Evolutionary conservation across 1,284 basidiomycete species (phyloP).

Genomic region (Melampsora americana): DNA sequence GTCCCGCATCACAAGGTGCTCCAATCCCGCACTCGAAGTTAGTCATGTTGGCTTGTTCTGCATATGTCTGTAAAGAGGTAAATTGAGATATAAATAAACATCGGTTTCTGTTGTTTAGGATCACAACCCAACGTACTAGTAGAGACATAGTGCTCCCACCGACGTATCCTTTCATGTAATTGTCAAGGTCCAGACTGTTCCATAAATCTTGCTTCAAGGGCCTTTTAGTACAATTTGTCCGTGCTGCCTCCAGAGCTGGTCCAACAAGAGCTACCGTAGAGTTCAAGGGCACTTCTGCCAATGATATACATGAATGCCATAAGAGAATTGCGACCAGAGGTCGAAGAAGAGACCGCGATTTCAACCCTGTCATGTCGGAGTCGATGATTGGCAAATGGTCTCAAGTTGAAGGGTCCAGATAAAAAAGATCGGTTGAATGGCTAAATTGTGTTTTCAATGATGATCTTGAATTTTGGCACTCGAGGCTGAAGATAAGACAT

Average conservation of each 20-base stretch:
- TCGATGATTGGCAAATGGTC: background rate
- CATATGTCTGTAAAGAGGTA: constrained; percentile 21
- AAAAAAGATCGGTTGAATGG: background rate
- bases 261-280: background rate
- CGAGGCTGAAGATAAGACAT: background rate
- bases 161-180: constrained; percentile 23
- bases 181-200: constrained; percentile 30
- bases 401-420: background rate
- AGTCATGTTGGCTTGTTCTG: constrained; percentile 39
- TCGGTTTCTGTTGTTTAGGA: background rate
- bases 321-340: background rate
- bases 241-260: background rate
- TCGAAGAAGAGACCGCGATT: background rate
- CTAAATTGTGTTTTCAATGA: background rate
- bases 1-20: constrained; percentile 40
- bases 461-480: background rate
- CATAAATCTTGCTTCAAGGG: constrained; percentile 9
- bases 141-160: constrained; percentile 30
- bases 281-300: background rate
- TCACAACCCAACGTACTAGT: background rate
- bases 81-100: background rate
- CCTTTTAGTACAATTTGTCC: constrained; percentile 6
- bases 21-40: constrained; percentile 43
- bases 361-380: background rate
- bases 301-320: background rate